These are phyloP conservation scores for Geotrichum candidum DNA, from an alignment of 1,139 yeast species.

Conservation along the genomic window DNA sequence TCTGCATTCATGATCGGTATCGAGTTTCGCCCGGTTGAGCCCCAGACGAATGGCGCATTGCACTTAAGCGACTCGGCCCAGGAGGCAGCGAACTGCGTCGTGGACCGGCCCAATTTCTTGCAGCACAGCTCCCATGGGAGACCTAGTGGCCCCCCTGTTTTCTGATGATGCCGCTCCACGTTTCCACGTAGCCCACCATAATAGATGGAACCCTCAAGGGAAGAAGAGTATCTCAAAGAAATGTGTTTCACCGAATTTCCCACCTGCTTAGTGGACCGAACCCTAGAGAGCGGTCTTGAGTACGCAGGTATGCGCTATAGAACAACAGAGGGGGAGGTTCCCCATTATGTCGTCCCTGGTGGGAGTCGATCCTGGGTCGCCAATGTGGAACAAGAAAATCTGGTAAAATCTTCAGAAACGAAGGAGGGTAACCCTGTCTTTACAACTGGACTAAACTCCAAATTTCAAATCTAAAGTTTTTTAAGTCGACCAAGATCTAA, in stretches of 20 bases:
- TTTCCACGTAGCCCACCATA: constrained; percentile 48
- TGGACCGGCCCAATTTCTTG: constrained; percentile 58
- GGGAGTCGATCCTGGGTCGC: not conserved
- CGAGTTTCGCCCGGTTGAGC: constrained; percentile 44
- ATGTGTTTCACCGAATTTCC: constrained; percentile 80
- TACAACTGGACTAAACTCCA: constrained; percentile 1
- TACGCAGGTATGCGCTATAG: constrained; percentile 61
- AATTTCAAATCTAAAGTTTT: not conserved
- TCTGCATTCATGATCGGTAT: constrained; percentile 65
- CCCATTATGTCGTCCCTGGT: not conserved
- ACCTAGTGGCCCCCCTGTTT: constrained; percentile 34
- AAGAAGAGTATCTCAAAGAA: constrained; percentile 38
- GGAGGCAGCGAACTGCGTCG: not conserved
- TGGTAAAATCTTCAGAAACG: constrained; percentile 1
- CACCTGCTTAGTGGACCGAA: constrained; percentile 47
- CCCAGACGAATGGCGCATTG: constrained; percentile 57
- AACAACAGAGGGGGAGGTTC: not conserved
- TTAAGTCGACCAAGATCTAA: not conserved
- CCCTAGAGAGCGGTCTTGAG: constrained; percentile 38
- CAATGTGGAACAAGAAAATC: not conserved
- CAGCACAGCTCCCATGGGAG: constrained; percentile 59
- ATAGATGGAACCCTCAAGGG: constrained; percentile 49
- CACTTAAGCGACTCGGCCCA: constrained; percentile 51
- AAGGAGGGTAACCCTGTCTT: constrained; percentile 9
- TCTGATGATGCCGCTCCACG: constrained; percentile 76